Evolutionary conservation across 345 rosid genomes (phyloP).

Genomic region (Bruguiera sexangula): DNA sequence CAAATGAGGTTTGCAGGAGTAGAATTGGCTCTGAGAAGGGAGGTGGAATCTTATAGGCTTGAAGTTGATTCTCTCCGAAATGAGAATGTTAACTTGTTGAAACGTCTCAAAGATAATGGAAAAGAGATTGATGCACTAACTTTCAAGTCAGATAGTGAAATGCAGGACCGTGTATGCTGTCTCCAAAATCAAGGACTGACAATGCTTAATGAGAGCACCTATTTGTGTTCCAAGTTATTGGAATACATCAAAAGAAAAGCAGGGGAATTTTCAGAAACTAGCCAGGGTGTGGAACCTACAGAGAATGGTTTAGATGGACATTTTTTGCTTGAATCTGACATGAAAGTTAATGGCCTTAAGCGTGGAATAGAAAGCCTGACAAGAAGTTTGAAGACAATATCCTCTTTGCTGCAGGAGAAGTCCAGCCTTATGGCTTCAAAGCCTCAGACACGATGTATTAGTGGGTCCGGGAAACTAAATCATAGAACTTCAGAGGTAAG

Average conservation of each 20-base stretch:
- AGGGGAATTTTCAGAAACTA: conserved; percentile 43
- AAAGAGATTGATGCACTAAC: conserved; percentile 49
- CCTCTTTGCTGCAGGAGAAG: conserved; percentile 64
- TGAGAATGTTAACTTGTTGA: conserved; percentile 71
- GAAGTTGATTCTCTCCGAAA: conserved; percentile 78
- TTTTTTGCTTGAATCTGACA: conserved; percentile 67
- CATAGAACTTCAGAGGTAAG: conserved; percentile 60
- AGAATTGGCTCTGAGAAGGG: conserved; percentile 75
- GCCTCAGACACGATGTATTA: conserved; percentile 27
- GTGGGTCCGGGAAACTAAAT: conserved; percentile 33
- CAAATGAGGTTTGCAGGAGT: conserved; percentile 80
- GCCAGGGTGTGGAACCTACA: conserved; percentile 30
- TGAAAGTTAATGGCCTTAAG: conserved; percentile 65
- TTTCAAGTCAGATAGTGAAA: conserved; percentile 69
- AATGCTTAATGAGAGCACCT: conserved; percentile 58
- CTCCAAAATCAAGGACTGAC: conserved; percentile 80
- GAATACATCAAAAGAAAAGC: conserved; percentile 56
- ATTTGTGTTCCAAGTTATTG: conserved; percentile 59
- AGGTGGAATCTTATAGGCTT: conserved; percentile 52
- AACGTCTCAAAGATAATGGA: conserved; percentile 62
- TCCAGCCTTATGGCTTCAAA: conserved; percentile 39
- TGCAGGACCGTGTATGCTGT: conserved; percentile 52
- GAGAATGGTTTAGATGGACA: conserved; percentile 56
- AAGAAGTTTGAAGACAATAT: conserved; percentile 67
- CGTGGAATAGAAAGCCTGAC: conserved; percentile 65